Percentiles rank a stretch among this genome's conserved stretches.
Conservation (phyloP, 371 early-diverging fungal species). For the Furculomyces boomerangus region DNA sequence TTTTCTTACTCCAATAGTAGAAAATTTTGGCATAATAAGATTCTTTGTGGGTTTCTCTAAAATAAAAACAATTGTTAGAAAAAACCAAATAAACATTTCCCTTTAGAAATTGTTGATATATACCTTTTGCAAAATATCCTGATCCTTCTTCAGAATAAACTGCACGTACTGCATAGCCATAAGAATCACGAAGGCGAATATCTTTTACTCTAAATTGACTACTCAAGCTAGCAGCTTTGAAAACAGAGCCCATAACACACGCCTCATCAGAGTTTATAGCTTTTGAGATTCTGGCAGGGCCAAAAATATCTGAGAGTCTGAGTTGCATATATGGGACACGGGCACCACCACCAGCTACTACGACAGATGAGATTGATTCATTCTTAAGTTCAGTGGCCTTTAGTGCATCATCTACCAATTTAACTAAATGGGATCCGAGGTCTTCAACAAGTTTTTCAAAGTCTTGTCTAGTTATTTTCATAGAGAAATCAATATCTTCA, state of each 20-base stretch:
- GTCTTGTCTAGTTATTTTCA: conserved; percentile 54
- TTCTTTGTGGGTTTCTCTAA: neutral
- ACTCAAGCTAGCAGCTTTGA: conserved; percentile 72
- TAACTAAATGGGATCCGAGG: conserved; percentile 45
- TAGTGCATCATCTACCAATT: conserved; percentile 54
- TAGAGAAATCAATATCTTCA: conserved; percentile 69
- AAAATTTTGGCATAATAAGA: conserved; percentile 25
- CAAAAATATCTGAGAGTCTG: conserved; percentile 44
- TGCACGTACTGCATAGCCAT: conserved; percentile 54
- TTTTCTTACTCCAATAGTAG: conserved; percentile 55
- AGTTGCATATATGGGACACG: conserved; percentile 74
- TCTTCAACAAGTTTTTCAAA: conserved; percentile 45
- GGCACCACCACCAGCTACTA: conserved; percentile 87
- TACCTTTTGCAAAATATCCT: conserved; percentile 18
- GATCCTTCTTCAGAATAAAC: conserved; percentile 44
- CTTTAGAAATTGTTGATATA: neutral
- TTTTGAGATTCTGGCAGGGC: conserved; percentile 72
- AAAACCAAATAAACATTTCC: neutral
- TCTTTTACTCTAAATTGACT: conserved; percentile 74
- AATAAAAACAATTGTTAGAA: neutral
- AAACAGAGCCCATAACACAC: conserved; percentile 82
- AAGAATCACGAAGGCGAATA: conserved; percentile 68
- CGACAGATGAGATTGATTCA: conserved; percentile 62
- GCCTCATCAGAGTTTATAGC: conserved; percentile 93
- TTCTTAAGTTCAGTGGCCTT: conserved; percentile 41